These are phyloP conservation scores for Tripterygium wilfordii DNA, from an alignment of 177 flowering plant species.

Conservation along the genomic window DNA sequence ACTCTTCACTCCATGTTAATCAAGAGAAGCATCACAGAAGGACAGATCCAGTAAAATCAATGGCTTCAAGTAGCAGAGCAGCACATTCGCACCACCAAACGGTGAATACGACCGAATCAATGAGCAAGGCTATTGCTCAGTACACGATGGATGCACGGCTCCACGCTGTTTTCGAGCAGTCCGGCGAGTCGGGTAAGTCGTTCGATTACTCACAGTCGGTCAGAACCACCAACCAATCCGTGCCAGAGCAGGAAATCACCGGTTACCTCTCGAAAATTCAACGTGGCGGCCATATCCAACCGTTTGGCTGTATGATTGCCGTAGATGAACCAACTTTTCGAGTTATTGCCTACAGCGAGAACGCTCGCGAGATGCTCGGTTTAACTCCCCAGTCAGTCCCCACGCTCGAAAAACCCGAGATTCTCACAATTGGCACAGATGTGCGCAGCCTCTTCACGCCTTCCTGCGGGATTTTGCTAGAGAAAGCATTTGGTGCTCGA, in stretches of 20 bases:
- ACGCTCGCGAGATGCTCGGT: constrained; percentile 70
- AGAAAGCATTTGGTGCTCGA: constrained; percentile 68
- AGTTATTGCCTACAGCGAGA: constrained; percentile 72
- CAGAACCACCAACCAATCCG: constrained; percentile 42
- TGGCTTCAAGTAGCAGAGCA: no score
- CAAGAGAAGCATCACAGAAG: no score
- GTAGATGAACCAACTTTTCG: constrained; percentile 63
- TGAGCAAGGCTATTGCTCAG: constrained; percentile 78
- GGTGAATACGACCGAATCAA: constrained; percentile 23
- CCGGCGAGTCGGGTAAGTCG: constrained; percentile 79
- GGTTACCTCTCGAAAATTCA: constrained; percentile 86
- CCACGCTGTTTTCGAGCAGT: constrained; percentile 84
- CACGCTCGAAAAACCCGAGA: constrained; percentile 38
- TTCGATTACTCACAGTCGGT: constrained; percentile 82
- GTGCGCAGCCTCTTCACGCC: constrained; percentile 65
- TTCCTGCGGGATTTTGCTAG: constrained; percentile 49
- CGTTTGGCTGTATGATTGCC: constrained; percentile 87
- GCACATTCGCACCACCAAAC: not conserved
- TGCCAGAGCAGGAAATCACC: constrained; percentile 76
- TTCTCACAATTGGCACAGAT: constrained; percentile 60
- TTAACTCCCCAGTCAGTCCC: constrained; percentile 77
- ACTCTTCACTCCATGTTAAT: no score
- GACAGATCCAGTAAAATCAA: no score
- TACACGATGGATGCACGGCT: constrained; percentile 82
- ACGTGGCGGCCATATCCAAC: constrained; percentile 83